Percentiles rank a stretch among this genome's conserved stretches.
Conservation (phyloP, 83 land plant species). For the Picea abies region DNA sequence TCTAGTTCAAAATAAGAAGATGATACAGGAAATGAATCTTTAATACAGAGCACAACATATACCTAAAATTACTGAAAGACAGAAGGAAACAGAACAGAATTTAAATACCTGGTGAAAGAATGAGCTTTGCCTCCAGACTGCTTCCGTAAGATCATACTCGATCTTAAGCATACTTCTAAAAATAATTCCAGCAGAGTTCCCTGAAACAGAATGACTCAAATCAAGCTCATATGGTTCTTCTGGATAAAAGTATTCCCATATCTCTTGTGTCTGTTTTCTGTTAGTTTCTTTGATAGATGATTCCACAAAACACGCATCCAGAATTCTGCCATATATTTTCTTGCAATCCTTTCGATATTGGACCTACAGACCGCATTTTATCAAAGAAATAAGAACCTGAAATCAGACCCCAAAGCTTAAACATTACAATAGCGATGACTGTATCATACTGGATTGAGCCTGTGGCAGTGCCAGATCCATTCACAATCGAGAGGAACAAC, state of each 20-base stretch:
- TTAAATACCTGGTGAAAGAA: constrained; percentile 40
- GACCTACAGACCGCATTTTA: constrained; percentile 43
- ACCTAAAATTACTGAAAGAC: too few relatives aligned
- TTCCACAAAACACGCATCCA: constrained; percentile 27
- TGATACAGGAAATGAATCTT: neutral
- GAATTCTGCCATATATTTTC: constrained; percentile 27
- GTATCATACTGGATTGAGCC: constrained; percentile 81
- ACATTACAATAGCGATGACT: neutral
- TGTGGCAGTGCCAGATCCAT: constrained; percentile 27
- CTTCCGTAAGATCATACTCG: constrained; percentile 69
- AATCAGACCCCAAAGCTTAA: neutral
- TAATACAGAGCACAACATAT: too few relatives aligned
- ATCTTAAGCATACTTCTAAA: constrained; percentile 27
- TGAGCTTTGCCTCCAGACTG: constrained; percentile 74
- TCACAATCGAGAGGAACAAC: constrained; percentile 14
- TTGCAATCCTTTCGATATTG: constrained; percentile 80
- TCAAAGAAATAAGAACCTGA: neutral
- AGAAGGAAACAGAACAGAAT: too few relatives aligned
- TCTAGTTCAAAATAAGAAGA: neutral
- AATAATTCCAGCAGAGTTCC: constrained; percentile 4
- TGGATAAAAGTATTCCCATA: constrained; percentile 59
- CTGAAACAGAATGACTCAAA: neutral
- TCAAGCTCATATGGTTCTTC: constrained; percentile 58
- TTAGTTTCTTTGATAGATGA: constrained; percentile 36
- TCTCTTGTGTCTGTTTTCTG: constrained; percentile 2